phyloP scores from a whole-genome alignment of 129 eudicot species.

The Smallanthus sonchifolius region DNA sequence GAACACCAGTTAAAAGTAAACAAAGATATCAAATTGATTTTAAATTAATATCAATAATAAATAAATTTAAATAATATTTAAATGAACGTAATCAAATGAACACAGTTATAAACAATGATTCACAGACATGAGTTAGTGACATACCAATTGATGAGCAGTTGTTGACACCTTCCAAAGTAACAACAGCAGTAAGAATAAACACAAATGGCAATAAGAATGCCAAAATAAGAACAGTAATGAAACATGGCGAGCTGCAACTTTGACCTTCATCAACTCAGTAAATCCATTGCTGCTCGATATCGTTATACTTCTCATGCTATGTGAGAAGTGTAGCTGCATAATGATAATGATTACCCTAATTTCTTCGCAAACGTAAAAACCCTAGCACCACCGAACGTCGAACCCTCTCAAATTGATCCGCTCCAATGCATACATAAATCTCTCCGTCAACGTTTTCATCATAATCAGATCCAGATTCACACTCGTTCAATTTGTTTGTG shows the following conservation, averaged over 20 bases:
- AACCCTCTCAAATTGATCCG: constrained; percentile 12
- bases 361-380: constrained; percentile 5
- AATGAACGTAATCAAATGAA: background rate
- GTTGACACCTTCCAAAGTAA: constrained; percentile 98
- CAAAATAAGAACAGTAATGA: constrained; percentile 75
- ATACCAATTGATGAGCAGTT: constrained; percentile 91
- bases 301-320: constrained; percentile 93
- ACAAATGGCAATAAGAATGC: constrained; percentile 88
- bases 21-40: no score
- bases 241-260: constrained; percentile 85
- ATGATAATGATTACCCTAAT: constrained; percentile 31
- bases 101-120: constrained; percentile 6
- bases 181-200: constrained; percentile 85
- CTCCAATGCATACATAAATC: constrained; percentile 4
- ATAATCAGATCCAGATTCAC: constrained; percentile 14
- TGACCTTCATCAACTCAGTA: constrained; percentile 94
- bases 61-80: background rate
- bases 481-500: background rate
- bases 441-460: background rate
- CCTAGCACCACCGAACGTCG: constrained; percentile 21
- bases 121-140: background rate
- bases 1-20: no score
- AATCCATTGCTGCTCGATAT: constrained; percentile 68
- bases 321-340: constrained; percentile 93
- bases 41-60: no score